These are phyloP conservation scores for Aspergillus saccharolyticus DNA, from an alignment of 495 filamentous ascomycete genomes.

Conservation along the genomic window DNA sequence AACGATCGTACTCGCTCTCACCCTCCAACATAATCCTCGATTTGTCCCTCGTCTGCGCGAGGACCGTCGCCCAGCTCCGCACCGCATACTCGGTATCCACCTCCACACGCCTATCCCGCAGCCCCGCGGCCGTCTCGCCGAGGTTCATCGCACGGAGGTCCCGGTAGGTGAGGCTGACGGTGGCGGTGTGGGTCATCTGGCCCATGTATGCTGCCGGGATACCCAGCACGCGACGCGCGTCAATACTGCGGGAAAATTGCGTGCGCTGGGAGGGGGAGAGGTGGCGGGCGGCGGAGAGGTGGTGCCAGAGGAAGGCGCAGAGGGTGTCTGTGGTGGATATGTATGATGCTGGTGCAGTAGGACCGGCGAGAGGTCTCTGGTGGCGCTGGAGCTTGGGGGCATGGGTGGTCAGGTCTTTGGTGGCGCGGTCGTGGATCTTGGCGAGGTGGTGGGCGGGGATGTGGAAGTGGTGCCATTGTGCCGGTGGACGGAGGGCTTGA, in stretches of 20 bases:
- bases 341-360: too few species aligned
- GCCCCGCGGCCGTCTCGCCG: slow-evolving; percentile 16
- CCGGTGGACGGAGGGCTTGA: background rate
- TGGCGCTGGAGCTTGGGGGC: too few species aligned
- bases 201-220: slow-evolving; percentile 31
- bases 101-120: slow-evolving; percentile 27
- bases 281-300: slow-evolving; percentile 17
- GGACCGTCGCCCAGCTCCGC: slow-evolving; percentile 32
- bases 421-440: background rate
- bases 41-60: slow-evolving; percentile 26
- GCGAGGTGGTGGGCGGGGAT: background rate
- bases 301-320: slow-evolving; percentile 42
- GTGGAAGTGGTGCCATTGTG: background rate
- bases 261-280: slow-evolving; percentile 1
- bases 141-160: slow-evolving; percentile 21
- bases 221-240: slow-evolving; percentile 21
- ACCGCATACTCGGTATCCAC: slow-evolving; percentile 24
- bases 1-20: slow-evolving; percentile 13
- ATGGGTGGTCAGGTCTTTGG: background rate
- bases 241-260: slow-evolving; percentile 26
- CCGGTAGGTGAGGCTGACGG: slow-evolving; percentile 16
- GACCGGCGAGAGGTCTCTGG: too few species aligned
- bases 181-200: slow-evolving; percentile 22
- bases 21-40: slow-evolving; percentile 28
- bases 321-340: slow-evolving; percentile 47